These are phyloP conservation scores for Alternaria infectoria DNA, from an alignment of 2,329 filamentous ascomycete genomes.

Conservation along the genomic window DNA sequence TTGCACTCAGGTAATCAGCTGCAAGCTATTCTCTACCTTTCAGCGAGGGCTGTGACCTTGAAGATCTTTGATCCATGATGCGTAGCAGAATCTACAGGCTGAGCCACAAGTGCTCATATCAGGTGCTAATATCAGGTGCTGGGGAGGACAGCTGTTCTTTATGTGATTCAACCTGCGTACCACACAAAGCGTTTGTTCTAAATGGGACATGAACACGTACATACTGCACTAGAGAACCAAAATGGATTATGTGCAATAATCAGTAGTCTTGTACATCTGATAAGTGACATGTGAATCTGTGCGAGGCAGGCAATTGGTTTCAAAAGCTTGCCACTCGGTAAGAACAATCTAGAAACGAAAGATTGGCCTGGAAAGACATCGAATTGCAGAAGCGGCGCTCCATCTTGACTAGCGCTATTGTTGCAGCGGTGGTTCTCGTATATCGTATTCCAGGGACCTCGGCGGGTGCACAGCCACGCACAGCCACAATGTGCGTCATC, in stretches of 20 bases:
- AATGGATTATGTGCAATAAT: not conserved
- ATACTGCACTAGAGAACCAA: not conserved
- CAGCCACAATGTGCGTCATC: slow-evolving; percentile 18
- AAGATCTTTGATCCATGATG: not conserved
- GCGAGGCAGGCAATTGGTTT: no score
- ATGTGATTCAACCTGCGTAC: not conserved
- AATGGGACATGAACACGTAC: not conserved
- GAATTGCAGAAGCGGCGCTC: not conserved
- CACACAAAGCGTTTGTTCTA: not conserved
- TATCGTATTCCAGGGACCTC: not conserved
- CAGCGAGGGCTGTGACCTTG: not conserved
- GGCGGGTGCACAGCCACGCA: slow-evolving; percentile 7
- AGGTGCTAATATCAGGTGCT: not conserved
- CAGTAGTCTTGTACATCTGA: not conserved
- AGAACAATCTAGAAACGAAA: not conserved
- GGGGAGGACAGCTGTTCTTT: not conserved
- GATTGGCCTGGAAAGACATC: not conserved
- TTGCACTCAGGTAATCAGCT: not conserved
- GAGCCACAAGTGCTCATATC: not conserved
- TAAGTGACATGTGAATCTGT: not conserved
- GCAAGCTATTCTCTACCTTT: not conserved
- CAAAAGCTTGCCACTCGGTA: not conserved
- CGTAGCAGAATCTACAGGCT: not conserved
- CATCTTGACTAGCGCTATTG: not conserved
- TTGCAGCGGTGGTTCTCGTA: not conserved